Evolutionary conservation across 1,284 basidiomycete genomes (phyloP).

Genomic region (Abortiporus biennis): DNA sequence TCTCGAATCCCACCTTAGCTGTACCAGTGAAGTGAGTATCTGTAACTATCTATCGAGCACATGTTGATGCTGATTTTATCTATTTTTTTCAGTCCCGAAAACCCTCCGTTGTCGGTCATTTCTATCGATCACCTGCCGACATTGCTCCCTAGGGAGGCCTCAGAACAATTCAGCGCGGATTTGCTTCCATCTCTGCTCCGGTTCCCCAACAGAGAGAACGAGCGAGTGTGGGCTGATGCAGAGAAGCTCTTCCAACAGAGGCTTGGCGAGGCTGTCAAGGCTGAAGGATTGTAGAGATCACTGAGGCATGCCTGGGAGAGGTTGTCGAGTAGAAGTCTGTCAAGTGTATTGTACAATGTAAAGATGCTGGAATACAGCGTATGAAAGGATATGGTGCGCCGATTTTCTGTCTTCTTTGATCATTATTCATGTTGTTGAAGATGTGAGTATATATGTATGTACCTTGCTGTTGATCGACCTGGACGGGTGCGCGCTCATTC

Average conservation of each 20-base stretch:
- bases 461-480: too few relatives aligned
- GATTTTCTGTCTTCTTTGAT: too few relatives aligned
- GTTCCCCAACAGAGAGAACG: conserved; percentile 61
- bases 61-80: conserved; percentile 8
- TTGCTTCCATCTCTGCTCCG: conserved; percentile 84
- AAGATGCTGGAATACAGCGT: too few relatives aligned
- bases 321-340: too few relatives aligned
- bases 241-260: conserved; percentile 84
- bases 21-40: conserved; percentile 70
- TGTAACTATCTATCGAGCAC: conserved; percentile 3
- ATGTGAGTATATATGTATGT: too few relatives aligned
- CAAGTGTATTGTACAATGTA: too few relatives aligned
- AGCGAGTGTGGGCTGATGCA: conserved; percentile 88
- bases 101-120: conserved; percentile 76
- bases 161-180: conserved; percentile 93
- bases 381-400: too few relatives aligned
- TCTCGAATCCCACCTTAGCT: conserved; percentile 88
- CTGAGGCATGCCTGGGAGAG: too few relatives aligned
- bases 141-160: conserved; percentile 91
- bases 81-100: conserved; percentile 37
- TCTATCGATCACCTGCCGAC: conserved; percentile 99
- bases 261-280: conserved; percentile 56
- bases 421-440: too few relatives aligned
- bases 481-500: too few relatives aligned
- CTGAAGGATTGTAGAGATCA: conserved; percentile 23